Percentiles rank a stretch among this genome's conserved stretches.
These are phyloP conservation scores for Castanea sativa DNA, from an alignment of 306 rosid species.

Conservation along the genomic window DNA sequence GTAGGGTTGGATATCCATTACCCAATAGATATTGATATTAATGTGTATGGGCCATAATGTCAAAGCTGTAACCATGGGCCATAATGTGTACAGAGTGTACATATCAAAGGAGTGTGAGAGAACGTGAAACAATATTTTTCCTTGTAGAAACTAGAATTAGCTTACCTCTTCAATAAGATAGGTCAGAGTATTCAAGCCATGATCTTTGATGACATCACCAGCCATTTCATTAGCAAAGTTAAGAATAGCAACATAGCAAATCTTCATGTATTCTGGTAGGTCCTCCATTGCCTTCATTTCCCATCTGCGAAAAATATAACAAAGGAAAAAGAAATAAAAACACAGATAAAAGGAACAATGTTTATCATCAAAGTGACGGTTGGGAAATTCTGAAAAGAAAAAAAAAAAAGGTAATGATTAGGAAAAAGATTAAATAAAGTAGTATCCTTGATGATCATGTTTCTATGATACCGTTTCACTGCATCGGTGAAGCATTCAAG, in stretches of 20 bases:
- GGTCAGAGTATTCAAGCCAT: neutral
- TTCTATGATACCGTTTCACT: constrained; percentile 2
- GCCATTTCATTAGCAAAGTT: constrained; percentile 22
- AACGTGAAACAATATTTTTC: too few species aligned
- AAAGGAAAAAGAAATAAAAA: neutral
- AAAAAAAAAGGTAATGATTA: neutral
- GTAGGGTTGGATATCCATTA: too few species aligned
- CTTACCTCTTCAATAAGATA: constrained; percentile 23
- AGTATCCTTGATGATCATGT: neutral
- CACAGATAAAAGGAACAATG: neutral
- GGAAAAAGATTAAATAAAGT: neutral
- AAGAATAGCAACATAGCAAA: constrained; percentile 24
- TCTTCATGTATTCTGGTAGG: constrained; percentile 32
- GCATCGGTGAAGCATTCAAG: constrained; percentile 27
- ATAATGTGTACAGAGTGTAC: too few species aligned
- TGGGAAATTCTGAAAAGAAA: neutral
- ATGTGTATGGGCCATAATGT: too few species aligned
- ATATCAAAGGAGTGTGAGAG: too few species aligned
- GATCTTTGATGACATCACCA: neutral
- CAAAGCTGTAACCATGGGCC: too few species aligned
- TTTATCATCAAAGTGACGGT: neutral
- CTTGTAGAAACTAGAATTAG: neutral
- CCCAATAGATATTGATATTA: too few species aligned
- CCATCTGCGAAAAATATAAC: neutral
- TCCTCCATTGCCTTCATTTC: constrained; percentile 8